A percentile compares a stretch with the other conserved stretches of the same genome.
These are phyloP conservation scores for Leptomonas seymouri DNA, from an alignment of 208 protist genomes.

Conservation along the genomic window DNA sequence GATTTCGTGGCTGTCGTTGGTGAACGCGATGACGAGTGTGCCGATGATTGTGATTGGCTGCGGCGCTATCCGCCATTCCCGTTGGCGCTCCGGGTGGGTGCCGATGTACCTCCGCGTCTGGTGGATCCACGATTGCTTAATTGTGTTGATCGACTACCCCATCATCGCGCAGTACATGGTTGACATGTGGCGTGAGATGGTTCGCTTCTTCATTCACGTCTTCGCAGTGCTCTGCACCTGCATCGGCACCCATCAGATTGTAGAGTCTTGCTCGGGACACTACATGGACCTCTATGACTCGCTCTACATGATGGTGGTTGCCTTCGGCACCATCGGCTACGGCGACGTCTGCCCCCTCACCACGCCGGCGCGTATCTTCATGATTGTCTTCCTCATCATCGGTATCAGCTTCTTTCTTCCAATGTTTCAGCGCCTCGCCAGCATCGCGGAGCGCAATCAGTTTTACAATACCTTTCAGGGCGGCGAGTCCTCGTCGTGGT, in stretches of 20 bases:
- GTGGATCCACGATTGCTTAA: constrained; percentile 71
- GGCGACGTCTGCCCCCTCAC: constrained; percentile 60
- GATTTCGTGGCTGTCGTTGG: constrained; percentile 64
- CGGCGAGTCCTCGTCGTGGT: constrained; percentile 32
- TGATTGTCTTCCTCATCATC: constrained; percentile 70
- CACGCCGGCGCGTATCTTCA: constrained; percentile 68
- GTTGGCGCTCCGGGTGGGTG: constrained; percentile 68
- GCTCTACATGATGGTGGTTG: constrained; percentile 72
- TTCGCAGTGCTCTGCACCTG: constrained; percentile 77
- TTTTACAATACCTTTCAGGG: constrained; percentile 61
- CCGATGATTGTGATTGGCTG: constrained; percentile 83
- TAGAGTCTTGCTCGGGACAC: constrained; percentile 53
- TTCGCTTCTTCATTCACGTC: constrained; percentile 59
- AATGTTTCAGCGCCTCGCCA: constrained; percentile 56
- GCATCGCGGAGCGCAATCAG: constrained; percentile 40
- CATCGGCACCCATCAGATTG: constrained; percentile 75
- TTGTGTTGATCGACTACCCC: constrained; percentile 71
- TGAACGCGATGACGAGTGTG: constrained; percentile 73
- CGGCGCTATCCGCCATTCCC: constrained; percentile 44
- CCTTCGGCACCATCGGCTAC: constrained; percentile 81
- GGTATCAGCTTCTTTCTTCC: constrained; percentile 83
- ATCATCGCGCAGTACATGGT: constrained; percentile 54
- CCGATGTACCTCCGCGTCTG: constrained; percentile 87
- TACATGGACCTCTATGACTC: constrained; percentile 76
- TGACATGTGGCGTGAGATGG: constrained; percentile 66